A percentile compares a stretch with the other conserved stretches of the same genome.
phyloP scores from a whole-genome alignment of 306 rosid species.

The cucumber (Cucumis sativus) region Cucumber_9930_V3 NC_026655.2:15787501-15788000 shows the following conservation, averaged over 20 bases:
- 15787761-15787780: no score
- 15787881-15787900: no score
- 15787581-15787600: not conserved
- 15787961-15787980: conserved; percentile 14
- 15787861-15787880: no score
- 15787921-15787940: no score
- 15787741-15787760: not conserved
- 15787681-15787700: not conserved
- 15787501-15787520: not conserved
- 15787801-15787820: no score
- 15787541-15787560: not conserved
- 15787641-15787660: not conserved
- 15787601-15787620: not conserved
- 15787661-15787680: not conserved
- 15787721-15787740: not conserved
- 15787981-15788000: conserved; percentile 15
- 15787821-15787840: no score
- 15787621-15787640: not conserved
- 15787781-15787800: no score
- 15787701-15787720: not conserved
- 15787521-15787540: not conserved
- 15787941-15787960: not conserved
- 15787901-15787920: no score
- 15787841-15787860: no score
- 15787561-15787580: not conserved